Evolutionary conservation across 192 early-diverging fungal species (phyloP), one percentile per base, ranked within the genome.

Genomic region (Coemansia sp.): DNA sequence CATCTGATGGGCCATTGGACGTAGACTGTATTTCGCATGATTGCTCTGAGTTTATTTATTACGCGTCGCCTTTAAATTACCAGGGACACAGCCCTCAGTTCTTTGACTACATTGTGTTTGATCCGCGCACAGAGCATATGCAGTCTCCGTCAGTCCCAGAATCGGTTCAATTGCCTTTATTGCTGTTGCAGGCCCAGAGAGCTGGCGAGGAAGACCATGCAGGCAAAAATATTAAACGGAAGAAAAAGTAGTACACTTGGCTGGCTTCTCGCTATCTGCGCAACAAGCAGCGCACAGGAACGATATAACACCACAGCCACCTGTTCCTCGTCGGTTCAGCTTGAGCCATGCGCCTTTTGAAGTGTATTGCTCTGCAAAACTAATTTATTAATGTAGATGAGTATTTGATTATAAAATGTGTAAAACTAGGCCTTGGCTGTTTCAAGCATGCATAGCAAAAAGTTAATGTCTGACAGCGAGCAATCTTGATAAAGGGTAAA

Each of bases 281-380:
- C 24, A 43, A 39, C 41, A 60, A 60, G 43, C 43, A 45, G 43
- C 67, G 56, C 3, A 14, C 58, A 6, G 47, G 23, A 27, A 53
- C 11, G 58, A 17, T 39, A 43, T 22, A 25, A 8, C 25, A 23
- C 52, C 4, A 21, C 21, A 21, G 52, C 52, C 52, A 8, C 8
- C 23, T 11, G 25, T 25, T 51, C 19, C 49, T 4, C 49, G 49
- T 9, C 49, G 3, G 10, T 51, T n/a, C 8, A 19, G 17, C 10
- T 51, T 22, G 3, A 11, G 19, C 14, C 59, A 71, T 77, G 75
- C 64, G 75, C 11, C 71, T 77, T 64, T 57, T 77, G 37, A 70
- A 71, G 65, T 69, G 75, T 37, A 77, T 77, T 27, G 62, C 75
- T 7, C 75, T 69, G 2, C 70, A 61, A 49, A 76, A 54, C 54